These are phyloP conservation scores for Pichia manshurica DNA, from an alignment of 805 yeast species.

Conservation along the genomic window DNA sequence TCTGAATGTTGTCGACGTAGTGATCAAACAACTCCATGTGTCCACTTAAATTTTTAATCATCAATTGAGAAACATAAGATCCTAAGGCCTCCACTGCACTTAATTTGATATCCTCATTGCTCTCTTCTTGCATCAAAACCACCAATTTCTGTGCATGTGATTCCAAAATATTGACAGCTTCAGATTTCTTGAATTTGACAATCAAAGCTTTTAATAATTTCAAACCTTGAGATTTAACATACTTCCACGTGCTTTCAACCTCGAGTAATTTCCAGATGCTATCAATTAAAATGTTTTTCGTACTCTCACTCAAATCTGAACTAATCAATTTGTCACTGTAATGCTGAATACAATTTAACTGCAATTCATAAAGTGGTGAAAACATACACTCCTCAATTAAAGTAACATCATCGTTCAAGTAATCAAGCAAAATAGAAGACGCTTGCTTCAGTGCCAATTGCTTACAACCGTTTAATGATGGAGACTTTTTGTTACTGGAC, in stretches of 20 bases:
- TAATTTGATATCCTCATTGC: conserved; percentile 33
- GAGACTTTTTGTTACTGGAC: conserved; percentile 23
- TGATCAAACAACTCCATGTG: conserved; percentile 15
- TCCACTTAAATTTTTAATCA: background rate
- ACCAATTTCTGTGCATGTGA: conserved; percentile 24
- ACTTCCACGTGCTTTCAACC: conserved; percentile 32
- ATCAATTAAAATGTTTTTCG: conserved; percentile 6
- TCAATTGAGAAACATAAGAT: conserved; percentile 26
- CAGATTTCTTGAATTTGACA: conserved; percentile 1
- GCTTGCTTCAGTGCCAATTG: conserved; percentile 40
- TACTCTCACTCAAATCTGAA: conserved; percentile 1
- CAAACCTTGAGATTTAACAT: conserved; percentile 40
- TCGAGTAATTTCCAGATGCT: conserved; percentile 25
- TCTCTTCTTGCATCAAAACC: conserved; percentile 20
- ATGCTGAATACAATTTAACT: conserved; percentile 35
- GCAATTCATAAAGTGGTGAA: conserved; percentile 42
- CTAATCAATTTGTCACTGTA: conserved; percentile 13
- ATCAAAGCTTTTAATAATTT: conserved; percentile 28
- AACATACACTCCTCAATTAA: conserved; percentile 31
- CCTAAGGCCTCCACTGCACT: conserved; percentile 51
- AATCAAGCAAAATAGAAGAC: conserved; percentile 27
- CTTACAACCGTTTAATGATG: conserved; percentile 41
- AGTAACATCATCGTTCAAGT: conserved; percentile 13
- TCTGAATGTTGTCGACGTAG: conserved; percentile 28
- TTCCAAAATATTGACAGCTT: background rate